Evolutionary conservation across 228 moss, liverwort and hornwort genomes (phyloP), one percentile per base, ranked within the genome.

Genomic region (Sphagnum fallax): DNA sequence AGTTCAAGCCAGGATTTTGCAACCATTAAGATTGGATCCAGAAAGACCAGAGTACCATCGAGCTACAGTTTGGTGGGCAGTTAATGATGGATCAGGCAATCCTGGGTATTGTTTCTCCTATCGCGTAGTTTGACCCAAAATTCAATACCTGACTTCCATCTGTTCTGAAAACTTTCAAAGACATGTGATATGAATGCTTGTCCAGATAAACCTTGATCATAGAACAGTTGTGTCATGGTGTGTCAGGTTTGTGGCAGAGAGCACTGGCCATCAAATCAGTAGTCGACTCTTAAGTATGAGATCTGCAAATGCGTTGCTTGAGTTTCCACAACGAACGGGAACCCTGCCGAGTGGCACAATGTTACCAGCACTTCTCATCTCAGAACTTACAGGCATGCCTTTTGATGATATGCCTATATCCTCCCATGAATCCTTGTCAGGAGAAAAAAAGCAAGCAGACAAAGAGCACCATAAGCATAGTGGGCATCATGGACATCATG

Each of bases 281-380:
- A 98, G 98, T 78, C 91, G 98, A 53, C 89, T 93, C 65, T 71
- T 91, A 51, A 87, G 86, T 83, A 87, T 98, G 87, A 83, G 91
- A 72, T 93, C 91, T 67, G 93, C 98, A 73, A 98, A 98, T 83
- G 91, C 94, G 32, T 82, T 98, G 69, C 81, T 94, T 16, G 90
- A 94, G 73, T 87, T 94, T 65, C 90, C 90, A 73, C 84, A 79
- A 82, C 87, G 76, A 14, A 78, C 52, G 71, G 90, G 83, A 14
- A 75, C 78, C 5, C 32, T 98, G 62, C 98, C 94, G 58, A 73
- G 81, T 52, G 92, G 98, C 60, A 79, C 87, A 63, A 65, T 89
- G 75, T 93, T 98, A 49, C 72, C 86, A 67, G 82, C 82, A 51
- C 80, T 98, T 61, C 62, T 98, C 52, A 93, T 98, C 55, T 83